Conservation (phyloP, 208 protist species). For the Leishmania gerbilli region DNA sequence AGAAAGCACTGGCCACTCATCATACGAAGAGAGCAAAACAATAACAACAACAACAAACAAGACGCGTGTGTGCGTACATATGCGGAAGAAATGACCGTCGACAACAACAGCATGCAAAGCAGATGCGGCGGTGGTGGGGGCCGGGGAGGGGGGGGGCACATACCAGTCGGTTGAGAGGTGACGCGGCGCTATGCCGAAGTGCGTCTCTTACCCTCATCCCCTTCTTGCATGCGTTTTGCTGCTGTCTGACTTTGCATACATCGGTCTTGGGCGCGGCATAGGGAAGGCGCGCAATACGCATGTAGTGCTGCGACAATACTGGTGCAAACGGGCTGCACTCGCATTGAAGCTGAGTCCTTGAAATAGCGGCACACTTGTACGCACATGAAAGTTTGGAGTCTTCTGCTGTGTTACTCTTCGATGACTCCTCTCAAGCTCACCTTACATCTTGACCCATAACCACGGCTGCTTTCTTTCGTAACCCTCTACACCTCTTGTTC, state of each 20-base stretch:
- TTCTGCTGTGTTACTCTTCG: neutral
- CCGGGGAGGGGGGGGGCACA: neutral
- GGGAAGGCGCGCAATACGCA: neutral
- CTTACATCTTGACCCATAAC: neutral
- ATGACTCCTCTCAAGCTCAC: neutral
- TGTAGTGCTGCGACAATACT: neutral
- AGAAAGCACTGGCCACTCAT: neutral
- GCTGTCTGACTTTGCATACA: neutral
- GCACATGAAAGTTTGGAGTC: neutral
- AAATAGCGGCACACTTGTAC: neutral
- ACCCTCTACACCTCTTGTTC: too few relatives aligned
- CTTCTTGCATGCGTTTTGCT: neutral
- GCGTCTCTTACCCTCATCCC: neutral
- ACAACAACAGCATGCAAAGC: neutral
- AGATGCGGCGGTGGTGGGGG: neutral
- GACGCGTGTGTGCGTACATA: neutral
- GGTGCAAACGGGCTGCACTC: neutral
- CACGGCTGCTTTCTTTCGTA: neutral
- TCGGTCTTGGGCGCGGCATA: neutral
- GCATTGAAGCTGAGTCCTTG: neutral
- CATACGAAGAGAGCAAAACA: neutral
- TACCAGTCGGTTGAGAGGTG: neutral
- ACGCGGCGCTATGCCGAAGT: neutral
- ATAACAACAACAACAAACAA: neutral
- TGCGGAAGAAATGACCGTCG: neutral